A percentile compares a stretch with the other conserved stretches of the same genome.
phyloP scores from a whole-genome alignment of 768 basidiomycete species.

The Tricholoma matsutake region DNA sequence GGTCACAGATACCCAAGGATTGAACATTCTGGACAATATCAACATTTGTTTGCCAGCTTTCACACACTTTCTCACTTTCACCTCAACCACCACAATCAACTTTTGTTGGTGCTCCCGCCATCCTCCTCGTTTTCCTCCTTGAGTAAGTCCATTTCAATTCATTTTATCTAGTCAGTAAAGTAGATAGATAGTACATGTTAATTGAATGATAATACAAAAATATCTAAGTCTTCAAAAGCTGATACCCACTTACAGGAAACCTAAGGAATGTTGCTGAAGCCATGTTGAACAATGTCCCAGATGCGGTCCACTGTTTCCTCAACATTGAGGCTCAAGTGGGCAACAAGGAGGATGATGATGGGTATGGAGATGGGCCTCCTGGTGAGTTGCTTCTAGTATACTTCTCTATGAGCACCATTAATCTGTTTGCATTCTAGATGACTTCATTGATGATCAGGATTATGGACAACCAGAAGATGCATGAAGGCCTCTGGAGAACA shows the following conservation, averaged over 20 bases:
- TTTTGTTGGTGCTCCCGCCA: background rate
- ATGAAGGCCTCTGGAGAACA: background rate
- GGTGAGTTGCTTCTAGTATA: background rate
- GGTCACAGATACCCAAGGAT: background rate
- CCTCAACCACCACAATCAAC: background rate
- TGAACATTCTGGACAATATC: background rate
- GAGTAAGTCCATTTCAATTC: background rate
- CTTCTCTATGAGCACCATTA: background rate
- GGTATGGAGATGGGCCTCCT: background rate
- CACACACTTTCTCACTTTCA: background rate
- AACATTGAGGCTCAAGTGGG: conserved; percentile 2
- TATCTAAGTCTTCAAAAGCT: background rate
- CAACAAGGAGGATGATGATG: background rate
- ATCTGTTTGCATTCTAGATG: background rate
- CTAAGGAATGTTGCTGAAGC: background rate
- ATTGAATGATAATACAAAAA: conserved; percentile 1
- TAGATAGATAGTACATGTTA: background rate
- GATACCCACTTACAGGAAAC: background rate
- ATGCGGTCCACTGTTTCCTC: background rate
- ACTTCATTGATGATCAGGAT: conserved; percentile 6
- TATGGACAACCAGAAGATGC: background rate
- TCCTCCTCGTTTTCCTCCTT: background rate
- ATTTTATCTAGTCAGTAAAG: background rate
- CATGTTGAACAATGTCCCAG: conserved; percentile 1
- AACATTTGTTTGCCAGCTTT: background rate